Conservation (phyloP, 495 filamentous ascomycete species). For the Tuber umbilicatum region DNA sequence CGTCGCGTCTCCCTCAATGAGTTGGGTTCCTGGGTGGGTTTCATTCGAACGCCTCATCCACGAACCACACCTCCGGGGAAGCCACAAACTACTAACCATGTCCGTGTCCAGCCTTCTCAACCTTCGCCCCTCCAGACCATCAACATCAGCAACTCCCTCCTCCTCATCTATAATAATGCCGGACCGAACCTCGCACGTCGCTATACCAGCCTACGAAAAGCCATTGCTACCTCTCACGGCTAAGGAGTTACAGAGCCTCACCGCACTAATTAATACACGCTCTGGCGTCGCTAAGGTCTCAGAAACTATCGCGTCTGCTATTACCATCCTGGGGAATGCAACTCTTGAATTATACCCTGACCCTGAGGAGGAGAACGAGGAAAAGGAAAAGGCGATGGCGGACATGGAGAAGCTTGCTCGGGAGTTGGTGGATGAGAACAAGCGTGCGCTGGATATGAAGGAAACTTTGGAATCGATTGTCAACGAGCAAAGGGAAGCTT, state of each 20-base stretch:
- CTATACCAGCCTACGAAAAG: slow-evolving; percentile 29
- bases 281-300: slow-evolving; percentile 20
- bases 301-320: not conserved
- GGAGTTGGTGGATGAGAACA: slow-evolving; percentile 18
- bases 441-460: slow-evolving; percentile 7
- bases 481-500: not conserved
- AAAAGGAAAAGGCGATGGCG: slow-evolving; percentile 23
- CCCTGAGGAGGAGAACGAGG: slow-evolving; percentile 15
- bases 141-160: not conserved
- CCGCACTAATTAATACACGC: slow-evolving; percentile 12
- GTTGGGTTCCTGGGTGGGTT: not conserved
- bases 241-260: slow-evolving; percentile 6
- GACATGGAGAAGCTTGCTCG: slow-evolving; percentile 21
- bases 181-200: not conserved
- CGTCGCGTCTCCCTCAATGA: not conserved
- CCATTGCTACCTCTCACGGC: slow-evolving; percentile 31
- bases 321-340: slow-evolving; percentile 12
- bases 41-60: not conserved
- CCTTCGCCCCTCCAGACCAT: not conserved
- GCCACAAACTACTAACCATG: slow-evolving; percentile 3
- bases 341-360: slow-evolving; percentile 22
- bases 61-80: not conserved
- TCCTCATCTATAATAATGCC: not conserved
- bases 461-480: not conserved
- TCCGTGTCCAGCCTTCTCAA: slow-evolving; percentile 1